Evolutionary conservation across 2,329 filamentous ascomycete species (phyloP).

Genomic region (Calonectria henricotiae): DNA sequence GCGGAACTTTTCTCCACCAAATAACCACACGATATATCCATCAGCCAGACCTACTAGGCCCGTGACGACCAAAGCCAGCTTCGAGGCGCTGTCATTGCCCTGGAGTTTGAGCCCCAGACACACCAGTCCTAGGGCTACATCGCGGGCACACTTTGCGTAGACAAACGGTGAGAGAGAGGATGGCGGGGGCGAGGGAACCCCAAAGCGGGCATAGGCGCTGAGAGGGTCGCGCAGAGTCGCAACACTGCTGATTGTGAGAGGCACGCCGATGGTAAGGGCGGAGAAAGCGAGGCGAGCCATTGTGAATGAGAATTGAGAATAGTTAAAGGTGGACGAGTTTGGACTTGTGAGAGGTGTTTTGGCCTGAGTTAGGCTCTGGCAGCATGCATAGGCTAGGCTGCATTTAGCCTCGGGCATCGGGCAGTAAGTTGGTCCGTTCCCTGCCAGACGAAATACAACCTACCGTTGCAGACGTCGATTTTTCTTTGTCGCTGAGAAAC

Average conservation of each 20-base stretch:
- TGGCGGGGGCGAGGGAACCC: background rate
- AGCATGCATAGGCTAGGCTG: background rate
- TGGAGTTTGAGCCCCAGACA: constrained; percentile 15
- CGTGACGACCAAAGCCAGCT: constrained; percentile 11
- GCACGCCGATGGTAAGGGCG: background rate
- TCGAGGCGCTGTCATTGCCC: constrained; percentile 9
- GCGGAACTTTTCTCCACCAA: background rate
- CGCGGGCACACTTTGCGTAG: constrained; percentile 1
- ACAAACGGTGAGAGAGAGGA: background rate
- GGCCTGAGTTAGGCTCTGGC: background rate
- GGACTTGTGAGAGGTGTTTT: background rate
- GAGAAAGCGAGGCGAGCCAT: constrained; percentile 10
- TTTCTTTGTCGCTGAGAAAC: too few relatives aligned
- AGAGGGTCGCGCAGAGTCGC: background rate
- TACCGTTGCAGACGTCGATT: too few relatives aligned
- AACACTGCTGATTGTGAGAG: constrained; percentile 1
- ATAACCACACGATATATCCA: background rate
- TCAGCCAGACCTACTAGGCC: constrained; percentile 4
- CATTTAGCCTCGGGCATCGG: background rate
- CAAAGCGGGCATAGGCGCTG: constrained; percentile 5
- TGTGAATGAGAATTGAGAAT: background rate
- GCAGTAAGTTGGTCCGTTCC: background rate
- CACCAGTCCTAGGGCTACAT: background rate
- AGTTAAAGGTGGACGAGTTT: background rate
- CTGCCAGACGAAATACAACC: background rate